These are phyloP conservation scores for Geotrichum armillariae DNA, from an alignment of 1,139 yeast genomes.

Conservation along the genomic window DNA sequence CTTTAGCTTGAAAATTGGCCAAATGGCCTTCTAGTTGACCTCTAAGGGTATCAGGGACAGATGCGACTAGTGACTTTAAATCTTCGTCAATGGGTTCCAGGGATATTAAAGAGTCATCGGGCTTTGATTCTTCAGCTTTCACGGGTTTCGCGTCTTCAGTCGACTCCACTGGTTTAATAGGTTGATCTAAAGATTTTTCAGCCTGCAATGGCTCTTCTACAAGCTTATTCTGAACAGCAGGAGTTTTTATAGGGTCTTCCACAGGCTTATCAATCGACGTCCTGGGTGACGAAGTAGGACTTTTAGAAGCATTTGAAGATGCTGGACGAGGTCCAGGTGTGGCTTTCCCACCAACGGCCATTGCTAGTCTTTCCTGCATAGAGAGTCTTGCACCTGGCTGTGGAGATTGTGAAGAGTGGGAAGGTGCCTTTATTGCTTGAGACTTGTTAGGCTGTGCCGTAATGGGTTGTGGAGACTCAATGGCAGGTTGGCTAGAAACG, in stretches of 20 bases:
- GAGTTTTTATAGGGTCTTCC: too few species aligned
- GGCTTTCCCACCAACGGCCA: constrained; percentile 57
- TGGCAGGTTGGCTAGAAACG: not conserved
- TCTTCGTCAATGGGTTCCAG: too few species aligned
- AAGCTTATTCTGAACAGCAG: too few species aligned
- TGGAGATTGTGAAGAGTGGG: too few species aligned
- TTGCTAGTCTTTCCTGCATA: constrained; percentile 75
- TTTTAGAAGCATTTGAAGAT: constrained; percentile 7
- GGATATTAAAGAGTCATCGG: too few species aligned
- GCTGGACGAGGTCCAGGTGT: constrained; percentile 7
- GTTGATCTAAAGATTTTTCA: not conserved
- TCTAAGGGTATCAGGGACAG: not conserved
- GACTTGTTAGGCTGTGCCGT: constrained; percentile 7
- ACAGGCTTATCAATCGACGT: constrained; percentile 12
- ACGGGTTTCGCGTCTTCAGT: not conserved
- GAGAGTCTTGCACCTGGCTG: constrained; percentile 68
- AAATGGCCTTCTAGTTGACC: constrained; percentile 12
- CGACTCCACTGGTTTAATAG: not conserved
- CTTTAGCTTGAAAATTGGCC: constrained; percentile 15
- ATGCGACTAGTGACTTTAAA: not conserved
- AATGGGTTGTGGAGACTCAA: constrained; percentile 13
- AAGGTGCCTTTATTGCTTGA: too few species aligned
- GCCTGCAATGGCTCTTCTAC: not conserved
- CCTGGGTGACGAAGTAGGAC: constrained; percentile 14
- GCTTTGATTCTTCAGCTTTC: not conserved